Conservation (phyloP, 2,329 filamentous ascomycete genomes). For the Sporothrix pseudoabietina region DNA sequence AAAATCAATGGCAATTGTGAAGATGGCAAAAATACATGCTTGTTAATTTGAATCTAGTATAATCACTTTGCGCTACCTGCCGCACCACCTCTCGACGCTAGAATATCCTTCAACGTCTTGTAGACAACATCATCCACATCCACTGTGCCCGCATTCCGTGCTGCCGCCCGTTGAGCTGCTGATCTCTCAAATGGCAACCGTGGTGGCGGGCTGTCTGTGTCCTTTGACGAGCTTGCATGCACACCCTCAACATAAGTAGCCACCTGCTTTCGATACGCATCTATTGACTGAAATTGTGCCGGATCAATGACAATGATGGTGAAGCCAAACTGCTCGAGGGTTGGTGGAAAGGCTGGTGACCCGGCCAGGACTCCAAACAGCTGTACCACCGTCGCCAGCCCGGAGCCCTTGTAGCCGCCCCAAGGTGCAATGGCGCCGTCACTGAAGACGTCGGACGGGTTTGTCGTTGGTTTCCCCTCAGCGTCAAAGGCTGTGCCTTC, state of each 20-base stretch:
- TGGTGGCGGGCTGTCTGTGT: background rate
- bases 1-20: background rate
- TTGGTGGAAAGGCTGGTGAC: background rate
- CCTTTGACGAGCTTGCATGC: background rate
- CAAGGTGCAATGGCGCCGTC: conserved; percentile 7
- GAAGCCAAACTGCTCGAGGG: conserved; percentile 16
- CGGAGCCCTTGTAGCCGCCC: conserved; percentile 8
- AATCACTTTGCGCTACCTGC: background rate
- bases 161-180: background rate
- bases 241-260: background rate
- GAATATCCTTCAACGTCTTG: background rate
- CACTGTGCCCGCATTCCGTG: background rate
- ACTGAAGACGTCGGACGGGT: background rate
- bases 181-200: conserved; percentile 2
- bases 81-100: background rate
- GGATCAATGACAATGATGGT: background rate
- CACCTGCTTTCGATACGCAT: background rate
- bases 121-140: background rate
- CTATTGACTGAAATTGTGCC: background rate
- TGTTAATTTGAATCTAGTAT: background rate
- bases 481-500: conserved; percentile 5
- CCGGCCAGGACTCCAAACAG: conserved; percentile 3
- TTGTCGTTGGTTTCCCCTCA: background rate
- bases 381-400: background rate
- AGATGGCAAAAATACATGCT: no score